Conservation (phyloP, 139 green algal species). For the Chlamydomonas applanata region DNA sequence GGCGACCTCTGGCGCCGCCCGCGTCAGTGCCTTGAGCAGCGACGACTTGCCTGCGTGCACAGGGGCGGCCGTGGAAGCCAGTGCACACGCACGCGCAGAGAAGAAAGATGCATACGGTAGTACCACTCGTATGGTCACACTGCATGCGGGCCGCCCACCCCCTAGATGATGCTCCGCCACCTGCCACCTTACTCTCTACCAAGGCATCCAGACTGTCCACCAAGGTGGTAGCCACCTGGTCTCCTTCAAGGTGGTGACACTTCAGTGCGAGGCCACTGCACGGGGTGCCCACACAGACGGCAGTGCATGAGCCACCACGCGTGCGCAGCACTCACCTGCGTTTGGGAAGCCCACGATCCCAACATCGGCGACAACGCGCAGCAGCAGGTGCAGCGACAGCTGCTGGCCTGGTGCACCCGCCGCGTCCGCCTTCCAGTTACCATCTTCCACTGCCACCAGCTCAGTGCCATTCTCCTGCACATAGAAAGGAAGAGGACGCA, state of each 20-base stretch:
- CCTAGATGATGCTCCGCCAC: no score
- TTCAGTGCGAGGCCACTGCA: no score
- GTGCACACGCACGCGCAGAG: background rate
- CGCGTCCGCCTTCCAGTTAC: constrained; percentile 61
- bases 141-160: no score
- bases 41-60: constrained; percentile 66
- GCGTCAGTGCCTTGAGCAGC: constrained; percentile 72
- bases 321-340: constrained; percentile 47
- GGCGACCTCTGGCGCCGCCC: constrained; percentile 78
- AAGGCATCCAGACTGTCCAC: no score
- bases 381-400: constrained; percentile 68
- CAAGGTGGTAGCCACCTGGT: no score
- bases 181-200: no score
- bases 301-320: background rate
- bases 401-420: constrained; percentile 67
- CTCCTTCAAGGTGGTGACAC: no score
- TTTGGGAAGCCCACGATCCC: constrained; percentile 96
- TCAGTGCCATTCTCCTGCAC: constrained; percentile 43
- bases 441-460: constrained; percentile 63
- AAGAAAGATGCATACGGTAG: background rate
- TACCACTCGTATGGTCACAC: no score
- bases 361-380: constrained; percentile 88
- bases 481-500: background rate
- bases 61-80: background rate
- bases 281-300: no score